Evolutionary conservation across 257 asterid genomes (phyloP).

Genomic region (Verbena officinalis): DNA sequence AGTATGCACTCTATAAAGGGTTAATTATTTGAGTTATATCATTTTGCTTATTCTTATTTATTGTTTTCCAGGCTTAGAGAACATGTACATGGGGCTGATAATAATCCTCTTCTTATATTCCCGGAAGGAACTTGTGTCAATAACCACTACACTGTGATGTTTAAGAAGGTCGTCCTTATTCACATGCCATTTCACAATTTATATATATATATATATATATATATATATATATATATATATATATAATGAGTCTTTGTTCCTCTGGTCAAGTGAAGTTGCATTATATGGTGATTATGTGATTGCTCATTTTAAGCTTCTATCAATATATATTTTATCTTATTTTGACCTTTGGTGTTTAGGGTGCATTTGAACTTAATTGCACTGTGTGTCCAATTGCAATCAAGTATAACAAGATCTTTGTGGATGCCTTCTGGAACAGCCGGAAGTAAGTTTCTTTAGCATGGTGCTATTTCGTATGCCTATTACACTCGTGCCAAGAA

Average conservation of each 20-base stretch:
- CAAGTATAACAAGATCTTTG: slow-evolving; percentile 96
- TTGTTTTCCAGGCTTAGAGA: slow-evolving; percentile 74
- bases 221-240: no score
- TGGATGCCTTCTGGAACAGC: slow-evolving; percentile 99
- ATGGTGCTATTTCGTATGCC: no score
- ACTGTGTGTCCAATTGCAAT: slow-evolving; percentile 97
- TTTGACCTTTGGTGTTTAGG: slow-evolving; percentile 53
- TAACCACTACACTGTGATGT: slow-evolving; percentile 96
- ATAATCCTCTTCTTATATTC: slow-evolving; percentile 96
- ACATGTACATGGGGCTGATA: slow-evolving; percentile 89
- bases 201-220: no score
- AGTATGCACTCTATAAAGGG: slow-evolving; percentile 49
- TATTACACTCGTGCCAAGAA: neutral
- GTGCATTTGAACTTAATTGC: slow-evolving; percentile 94
- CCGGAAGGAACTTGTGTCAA: slow-evolving; percentile 99
- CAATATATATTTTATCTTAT: slow-evolving; percentile 1
- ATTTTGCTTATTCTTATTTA: slow-evolving; percentile 19
- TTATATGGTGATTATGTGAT: neutral
- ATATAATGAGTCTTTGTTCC: no score
- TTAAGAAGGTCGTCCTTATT: slow-evolving; percentile 73
- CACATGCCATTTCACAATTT: no score
- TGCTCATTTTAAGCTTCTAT: slow-evolving; percentile 11
- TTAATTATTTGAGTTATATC: slow-evolving; percentile 14
- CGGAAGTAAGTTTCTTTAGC: slow-evolving; percentile 48
- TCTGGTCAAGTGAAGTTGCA: no score